These are phyloP conservation scores for Boletus semigastroideus DNA, from an alignment of 1,284 basidiomycete species.

Conservation along the genomic window DNA sequence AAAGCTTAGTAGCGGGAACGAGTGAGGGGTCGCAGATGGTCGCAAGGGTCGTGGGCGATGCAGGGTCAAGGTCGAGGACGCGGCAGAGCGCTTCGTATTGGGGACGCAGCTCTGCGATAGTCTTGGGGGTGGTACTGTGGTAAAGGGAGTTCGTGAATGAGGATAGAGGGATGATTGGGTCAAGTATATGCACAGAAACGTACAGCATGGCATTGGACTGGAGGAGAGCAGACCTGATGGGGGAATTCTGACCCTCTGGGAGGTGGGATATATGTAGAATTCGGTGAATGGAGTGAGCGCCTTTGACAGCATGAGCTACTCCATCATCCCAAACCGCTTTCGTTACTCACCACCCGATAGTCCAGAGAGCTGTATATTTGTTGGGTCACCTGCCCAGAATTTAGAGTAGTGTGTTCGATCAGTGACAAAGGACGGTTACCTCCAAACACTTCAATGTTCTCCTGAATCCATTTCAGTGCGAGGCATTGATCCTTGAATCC, in stretches of 20 bases:
- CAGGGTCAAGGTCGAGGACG: constrained; percentile 54
- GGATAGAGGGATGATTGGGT: not conserved
- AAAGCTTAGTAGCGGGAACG: constrained; percentile 36
- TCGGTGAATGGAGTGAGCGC: constrained; percentile 75
- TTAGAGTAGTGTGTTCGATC: not conserved
- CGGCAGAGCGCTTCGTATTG: constrained; percentile 64
- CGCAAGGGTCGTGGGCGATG: constrained; percentile 44
- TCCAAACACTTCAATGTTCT: constrained; percentile 22
- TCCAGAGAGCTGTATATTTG: constrained; percentile 47
- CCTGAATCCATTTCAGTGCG: constrained; percentile 27
- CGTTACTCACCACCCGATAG: constrained; percentile 60
- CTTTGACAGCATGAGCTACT: constrained; percentile 32
- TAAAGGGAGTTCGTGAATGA: not conserved
- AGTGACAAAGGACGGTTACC: constrained; percentile 30
- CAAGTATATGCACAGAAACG: not conserved
- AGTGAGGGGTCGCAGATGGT: constrained; percentile 40
- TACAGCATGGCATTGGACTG: constrained; percentile 28
- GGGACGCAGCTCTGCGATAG: constrained; percentile 51
- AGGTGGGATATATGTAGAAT: constrained; percentile 68
- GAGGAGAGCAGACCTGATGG: constrained; percentile 65
- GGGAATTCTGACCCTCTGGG: constrained; percentile 49
- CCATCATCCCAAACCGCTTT: not conserved
- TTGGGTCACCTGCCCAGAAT: not conserved
- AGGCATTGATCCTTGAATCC: constrained; percentile 70
- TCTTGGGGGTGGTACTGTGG: constrained; percentile 50